Evolutionary conservation across 2,329 filamentous ascomycete genomes (phyloP).

Genomic region (Fusarium pilosicola): DNA sequence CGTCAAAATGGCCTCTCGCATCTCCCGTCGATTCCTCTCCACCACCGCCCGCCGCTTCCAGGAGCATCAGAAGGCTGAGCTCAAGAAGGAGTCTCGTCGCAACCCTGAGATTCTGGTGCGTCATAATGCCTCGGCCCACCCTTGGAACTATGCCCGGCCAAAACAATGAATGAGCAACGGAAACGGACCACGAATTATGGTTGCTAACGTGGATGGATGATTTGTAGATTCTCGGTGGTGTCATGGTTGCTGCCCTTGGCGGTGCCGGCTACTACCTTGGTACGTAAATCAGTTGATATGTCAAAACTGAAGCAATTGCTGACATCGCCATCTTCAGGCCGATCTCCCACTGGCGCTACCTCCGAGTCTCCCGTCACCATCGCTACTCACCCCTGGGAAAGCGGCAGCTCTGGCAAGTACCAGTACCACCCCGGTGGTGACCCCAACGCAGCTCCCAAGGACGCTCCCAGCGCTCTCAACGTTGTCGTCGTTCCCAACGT

Average conservation of each 20-base stretch:
- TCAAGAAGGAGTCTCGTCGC: conserved; percentile 68
- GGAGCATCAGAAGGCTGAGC: conserved; percentile 56
- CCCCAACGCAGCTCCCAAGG: conserved; percentile 76
- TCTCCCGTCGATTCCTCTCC: conserved; percentile 66
- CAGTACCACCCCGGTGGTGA: conserved; percentile 90
- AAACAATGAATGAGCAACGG: conserved; percentile 1
- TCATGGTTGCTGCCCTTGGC: conserved; percentile 90
- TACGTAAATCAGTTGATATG: conserved; percentile 51
- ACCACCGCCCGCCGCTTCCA: conserved; percentile 63
- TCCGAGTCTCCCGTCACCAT: conserved; percentile 83
- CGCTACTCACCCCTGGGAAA: conserved; percentile 92
- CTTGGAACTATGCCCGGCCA: conserved; percentile 9
- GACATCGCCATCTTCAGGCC: conserved; percentile 61
- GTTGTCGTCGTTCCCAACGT: conserved; percentile 94
- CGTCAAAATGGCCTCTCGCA: conserved; percentile 64
- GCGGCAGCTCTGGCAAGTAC: conserved; percentile 72
- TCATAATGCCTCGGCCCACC: conserved; percentile 48
- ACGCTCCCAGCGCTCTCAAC: conserved; percentile 95
- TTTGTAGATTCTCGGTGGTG: conserved; percentile 82
- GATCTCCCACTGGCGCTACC: conserved; percentile 84
- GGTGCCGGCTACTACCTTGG: conserved; percentile 92
- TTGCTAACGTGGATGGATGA: conserved; percentile 27
- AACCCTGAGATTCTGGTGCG: conserved; percentile 59
- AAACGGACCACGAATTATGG: neutral
- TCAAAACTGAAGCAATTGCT: conserved; percentile 34